A percentile compares a stretch with the other conserved stretches of the same genome.
Evolutionary conservation across 495 filamentous ascomycete genomes (phyloP).

Genomic region (Jackrogersella minutella): DNA sequence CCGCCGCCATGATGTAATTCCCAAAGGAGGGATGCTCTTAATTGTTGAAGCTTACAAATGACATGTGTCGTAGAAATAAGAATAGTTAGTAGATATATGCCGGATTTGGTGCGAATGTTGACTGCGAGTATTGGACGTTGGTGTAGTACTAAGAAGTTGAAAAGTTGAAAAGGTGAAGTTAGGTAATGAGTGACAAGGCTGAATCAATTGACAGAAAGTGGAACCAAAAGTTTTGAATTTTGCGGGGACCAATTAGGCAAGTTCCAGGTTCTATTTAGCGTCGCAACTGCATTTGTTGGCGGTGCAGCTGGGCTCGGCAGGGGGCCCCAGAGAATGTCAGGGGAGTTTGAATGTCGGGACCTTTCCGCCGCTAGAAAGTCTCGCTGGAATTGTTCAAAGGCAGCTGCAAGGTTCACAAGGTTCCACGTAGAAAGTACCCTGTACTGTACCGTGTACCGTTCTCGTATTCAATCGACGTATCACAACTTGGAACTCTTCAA

Average conservation of each 20-base stretch:
- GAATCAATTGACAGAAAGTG: conserved; percentile 27
- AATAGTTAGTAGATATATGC: too few relatives aligned
- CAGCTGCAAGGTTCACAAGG: neutral
- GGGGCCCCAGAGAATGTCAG: neutral
- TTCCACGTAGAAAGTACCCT: conserved; percentile 27
- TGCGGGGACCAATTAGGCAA: conserved; percentile 44
- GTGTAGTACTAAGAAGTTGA: conserved; percentile 8
- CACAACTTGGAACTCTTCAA: conserved; percentile 3
- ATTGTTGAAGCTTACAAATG: too few relatives aligned
- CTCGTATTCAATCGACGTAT: conserved; percentile 5
- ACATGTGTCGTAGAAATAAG: too few relatives aligned
- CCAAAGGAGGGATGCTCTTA: neutral
- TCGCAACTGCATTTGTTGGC: conserved; percentile 5
- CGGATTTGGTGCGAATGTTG: too few relatives aligned
- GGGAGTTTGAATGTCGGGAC: conserved; percentile 7
- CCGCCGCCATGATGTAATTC: conserved; percentile 76
- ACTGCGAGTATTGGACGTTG: too few relatives aligned
- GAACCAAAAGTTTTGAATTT: conserved; percentile 15
- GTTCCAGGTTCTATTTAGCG: conserved; percentile 16
- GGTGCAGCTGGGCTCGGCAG: conserved; percentile 24
- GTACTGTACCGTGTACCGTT: neutral
- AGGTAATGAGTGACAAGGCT: conserved; percentile 33
- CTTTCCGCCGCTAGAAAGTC: conserved; percentile 27
- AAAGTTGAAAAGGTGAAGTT: conserved; percentile 23
- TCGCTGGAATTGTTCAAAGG: conserved; percentile 22